Conservation (phyloP, 352 stramenopile species). For the Globisporangium apiculatum region DNA sequence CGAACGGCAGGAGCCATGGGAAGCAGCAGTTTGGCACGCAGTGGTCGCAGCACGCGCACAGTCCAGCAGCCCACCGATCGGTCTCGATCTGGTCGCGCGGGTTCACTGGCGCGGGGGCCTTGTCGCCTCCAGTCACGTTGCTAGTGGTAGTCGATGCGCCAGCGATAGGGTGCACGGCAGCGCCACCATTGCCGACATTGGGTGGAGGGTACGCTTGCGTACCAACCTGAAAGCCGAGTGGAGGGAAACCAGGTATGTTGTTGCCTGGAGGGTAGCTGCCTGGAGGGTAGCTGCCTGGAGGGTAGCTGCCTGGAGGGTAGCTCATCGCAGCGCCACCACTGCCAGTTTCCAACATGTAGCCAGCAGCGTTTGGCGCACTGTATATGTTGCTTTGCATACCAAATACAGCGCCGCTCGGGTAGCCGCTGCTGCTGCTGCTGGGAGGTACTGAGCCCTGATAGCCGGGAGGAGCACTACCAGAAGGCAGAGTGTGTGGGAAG, state of each 20-base stretch:
- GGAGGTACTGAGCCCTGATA: no score
- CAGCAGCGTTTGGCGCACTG: no score
- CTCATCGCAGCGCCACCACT: no score
- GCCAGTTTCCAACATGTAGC: no score
- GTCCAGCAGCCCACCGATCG: conserved; percentile 8
- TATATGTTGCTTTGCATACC: neutral
- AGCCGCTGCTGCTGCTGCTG: no score
- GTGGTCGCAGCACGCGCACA: conserved; percentile 21
- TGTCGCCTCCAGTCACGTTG: no score
- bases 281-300: neutral
- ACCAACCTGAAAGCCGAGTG: neutral
- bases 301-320: no score
- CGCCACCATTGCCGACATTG: neutral
- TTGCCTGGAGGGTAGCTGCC: neutral
- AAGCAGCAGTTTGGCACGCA: conserved; percentile 23
- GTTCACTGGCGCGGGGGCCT: neutral
- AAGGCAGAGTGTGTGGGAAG: no score
- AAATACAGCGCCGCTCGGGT: neutral
- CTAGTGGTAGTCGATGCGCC: neutral
- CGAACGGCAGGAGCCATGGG: conserved; percentile 16
- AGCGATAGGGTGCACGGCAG: neutral
- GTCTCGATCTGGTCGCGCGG: conserved; percentile 3
- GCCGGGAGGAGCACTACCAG: no score
- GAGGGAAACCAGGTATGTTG: neutral
- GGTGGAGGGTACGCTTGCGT: neutral